These are phyloP conservation scores for Citrus medica DNA, from an alignment of 345 rosid genomes.

Conservation along the genomic window DNA sequence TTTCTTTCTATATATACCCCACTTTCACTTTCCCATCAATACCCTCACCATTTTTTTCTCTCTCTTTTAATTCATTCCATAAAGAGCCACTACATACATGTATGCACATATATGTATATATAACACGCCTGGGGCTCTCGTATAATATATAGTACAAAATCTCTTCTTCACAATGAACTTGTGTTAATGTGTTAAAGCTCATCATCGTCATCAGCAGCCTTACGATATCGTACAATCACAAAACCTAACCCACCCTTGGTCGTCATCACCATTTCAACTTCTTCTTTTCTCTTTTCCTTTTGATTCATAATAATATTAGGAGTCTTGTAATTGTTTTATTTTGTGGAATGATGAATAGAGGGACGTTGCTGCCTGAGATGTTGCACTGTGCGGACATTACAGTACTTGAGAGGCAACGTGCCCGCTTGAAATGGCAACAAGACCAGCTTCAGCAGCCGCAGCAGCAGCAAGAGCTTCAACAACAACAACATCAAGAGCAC, in stretches of 20 bases:
- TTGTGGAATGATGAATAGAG: constrained; percentile 26
- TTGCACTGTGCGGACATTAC: constrained; percentile 51
- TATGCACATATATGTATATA: not conserved
- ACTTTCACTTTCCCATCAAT: not conserved
- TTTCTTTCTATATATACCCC: not conserved
- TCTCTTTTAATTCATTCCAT: not conserved
- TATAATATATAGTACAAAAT: not conserved
- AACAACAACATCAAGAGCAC: constrained; percentile 11
- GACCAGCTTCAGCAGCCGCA: constrained; percentile 26
- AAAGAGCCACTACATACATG: not conserved
- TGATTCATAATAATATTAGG: not conserved
- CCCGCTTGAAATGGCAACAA: constrained; percentile 38
- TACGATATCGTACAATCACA: not conserved
- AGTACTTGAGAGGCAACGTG: constrained; percentile 62
- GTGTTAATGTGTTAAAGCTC: not conserved
- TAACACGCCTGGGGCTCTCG: not conserved
- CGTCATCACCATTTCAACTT: constrained; percentile 5
- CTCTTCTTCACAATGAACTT: not conserved
- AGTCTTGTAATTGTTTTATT: not conserved
- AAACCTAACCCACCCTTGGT: not conserved
- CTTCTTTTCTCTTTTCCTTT: not conserved
- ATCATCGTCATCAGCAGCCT: too few relatives aligned
- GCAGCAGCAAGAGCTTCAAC: constrained; percentile 33
- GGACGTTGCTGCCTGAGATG: constrained; percentile 28
- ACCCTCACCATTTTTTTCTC: not conserved